phyloP scores from a whole-genome alignment of 1,139 yeast species.

The Lodderomyces margitis region DNA sequence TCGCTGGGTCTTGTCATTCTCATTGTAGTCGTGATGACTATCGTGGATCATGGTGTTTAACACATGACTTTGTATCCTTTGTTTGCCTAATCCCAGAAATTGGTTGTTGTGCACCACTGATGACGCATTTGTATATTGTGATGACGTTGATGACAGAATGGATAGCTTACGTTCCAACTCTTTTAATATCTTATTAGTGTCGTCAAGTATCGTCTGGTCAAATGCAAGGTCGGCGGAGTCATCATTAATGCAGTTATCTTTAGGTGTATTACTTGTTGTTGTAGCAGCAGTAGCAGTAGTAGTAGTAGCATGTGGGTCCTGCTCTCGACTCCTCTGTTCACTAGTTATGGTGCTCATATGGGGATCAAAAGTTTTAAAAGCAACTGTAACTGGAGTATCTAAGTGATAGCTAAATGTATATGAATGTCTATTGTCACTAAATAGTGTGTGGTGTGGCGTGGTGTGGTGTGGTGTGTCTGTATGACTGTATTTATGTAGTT shows the following conservation, averaged over 20 bases:
- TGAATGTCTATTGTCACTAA: too few relatives aligned
- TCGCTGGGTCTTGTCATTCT: conserved; percentile 19
- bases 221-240: background rate
- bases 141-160: conserved; percentile 18
- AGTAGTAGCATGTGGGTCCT: background rate
- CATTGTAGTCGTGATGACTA: conserved; percentile 16
- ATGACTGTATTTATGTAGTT: too few relatives aligned
- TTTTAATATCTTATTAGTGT: conserved; percentile 24
- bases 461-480: too few relatives aligned
- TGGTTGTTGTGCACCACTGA: conserved; percentile 33
- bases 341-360: background rate
- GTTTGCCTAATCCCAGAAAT: conserved; percentile 30
- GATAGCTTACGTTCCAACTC: conserved; percentile 36
- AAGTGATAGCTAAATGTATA: too few relatives aligned
- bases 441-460: too few relatives aligned
- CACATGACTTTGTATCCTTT: conserved; percentile 30
- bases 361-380: too few relatives aligned
- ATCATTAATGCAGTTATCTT: background rate
- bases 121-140: conserved; percentile 22
- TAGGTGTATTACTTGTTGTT: background rate
- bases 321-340: conserved; percentile 1
- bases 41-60: conserved; percentile 26
- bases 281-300: background rate
- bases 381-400: too few relatives aligned
- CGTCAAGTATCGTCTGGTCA: conserved; percentile 16